Conservation (phyloP, 257 asterid genomes). For the Penstemon davidsonii region DNA sequence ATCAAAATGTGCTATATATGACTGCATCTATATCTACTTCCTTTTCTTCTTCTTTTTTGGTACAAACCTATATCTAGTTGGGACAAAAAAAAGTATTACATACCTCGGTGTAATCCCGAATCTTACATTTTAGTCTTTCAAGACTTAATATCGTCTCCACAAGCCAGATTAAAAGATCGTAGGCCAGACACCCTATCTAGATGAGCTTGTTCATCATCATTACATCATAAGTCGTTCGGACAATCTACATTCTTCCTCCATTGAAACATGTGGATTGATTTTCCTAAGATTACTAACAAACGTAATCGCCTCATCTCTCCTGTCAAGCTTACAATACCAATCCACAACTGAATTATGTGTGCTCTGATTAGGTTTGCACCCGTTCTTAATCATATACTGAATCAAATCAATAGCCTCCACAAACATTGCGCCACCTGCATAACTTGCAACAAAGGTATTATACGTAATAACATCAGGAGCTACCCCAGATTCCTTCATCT, state of each 20-base stretch:
- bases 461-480: slow-evolving; percentile 79
- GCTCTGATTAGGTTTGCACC: slow-evolving; percentile 82
- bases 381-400: slow-evolving; percentile 73
- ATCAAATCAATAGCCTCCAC: slow-evolving; percentile 83
- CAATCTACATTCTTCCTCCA: slow-evolving; percentile 66
- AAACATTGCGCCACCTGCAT: slow-evolving; percentile 75
- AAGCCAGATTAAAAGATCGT: neutral
- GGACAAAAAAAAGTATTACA: neutral
- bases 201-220: slow-evolving; percentile 17
- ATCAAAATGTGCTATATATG: neutral
- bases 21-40: neutral
- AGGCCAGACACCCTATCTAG: neutral
- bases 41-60: neutral
- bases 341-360: slow-evolving; percentile 80
- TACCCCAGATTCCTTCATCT: slow-evolving; percentile 64
- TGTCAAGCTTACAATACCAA: slow-evolving; percentile 61
- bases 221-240: slow-evolving; percentile 51
- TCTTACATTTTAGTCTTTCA: slow-evolving; percentile 3
- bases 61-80: too few species aligned
- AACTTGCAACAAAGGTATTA: slow-evolving; percentile 71
- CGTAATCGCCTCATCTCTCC: slow-evolving; percentile 72
- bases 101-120: slow-evolving; percentile 15
- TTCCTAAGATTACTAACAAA: slow-evolving; percentile 61
- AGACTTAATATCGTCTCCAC: neutral
- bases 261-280: slow-evolving; percentile 65